phyloP scores from a whole-genome alignment of 2,329 filamentous ascomycete species.

The Botrytis cinerea region DNA sequence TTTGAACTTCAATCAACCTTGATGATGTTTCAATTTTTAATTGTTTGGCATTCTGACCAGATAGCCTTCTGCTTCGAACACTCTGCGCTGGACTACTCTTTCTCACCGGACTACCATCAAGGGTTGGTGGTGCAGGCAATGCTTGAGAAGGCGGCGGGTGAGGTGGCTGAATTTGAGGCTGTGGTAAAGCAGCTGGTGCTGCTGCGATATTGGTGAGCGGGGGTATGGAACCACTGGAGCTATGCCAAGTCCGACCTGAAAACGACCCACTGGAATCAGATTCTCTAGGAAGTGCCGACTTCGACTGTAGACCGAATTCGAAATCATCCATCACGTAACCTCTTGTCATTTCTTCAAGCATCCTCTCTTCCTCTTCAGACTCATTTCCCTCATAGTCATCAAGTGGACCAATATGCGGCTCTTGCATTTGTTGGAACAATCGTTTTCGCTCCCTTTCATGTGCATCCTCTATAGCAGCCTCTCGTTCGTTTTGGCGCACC shows the following conservation, averaged over 20 bases:
- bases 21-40: slow-evolving; percentile 82
- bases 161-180: slow-evolving; percentile 33
- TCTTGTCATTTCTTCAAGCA: slow-evolving; percentile 84
- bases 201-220: slow-evolving; percentile 74
- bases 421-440: slow-evolving; percentile 31
- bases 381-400: slow-evolving; percentile 65
- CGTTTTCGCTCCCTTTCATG: slow-evolving; percentile 59
- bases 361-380: slow-evolving; percentile 70
- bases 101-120: slow-evolving; percentile 32
- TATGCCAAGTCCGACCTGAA: slow-evolving; percentile 79
- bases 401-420: slow-evolving; percentile 46
- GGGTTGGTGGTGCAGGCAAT: slow-evolving; percentile 45
- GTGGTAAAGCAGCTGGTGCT: slow-evolving; percentile 36
- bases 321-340: slow-evolving; percentile 84
- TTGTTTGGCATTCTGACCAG: slow-evolving; percentile 76
- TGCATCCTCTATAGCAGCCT: slow-evolving; percentile 62
- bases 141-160: slow-evolving; percentile 46
- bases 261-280: slow-evolving; percentile 75
- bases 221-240: slow-evolving; percentile 72
- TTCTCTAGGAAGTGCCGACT: slow-evolving; percentile 70
- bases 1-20: slow-evolving; percentile 27
- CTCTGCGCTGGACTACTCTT: slow-evolving; percentile 45
- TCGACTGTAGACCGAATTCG: slow-evolving; percentile 68
- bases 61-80: slow-evolving; percentile 76
- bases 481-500: slow-evolving; percentile 71